phyloP scores from a whole-genome alignment of 2,329 filamentous ascomycete genomes.

The Pseudogymnoascus sp. region DNA sequence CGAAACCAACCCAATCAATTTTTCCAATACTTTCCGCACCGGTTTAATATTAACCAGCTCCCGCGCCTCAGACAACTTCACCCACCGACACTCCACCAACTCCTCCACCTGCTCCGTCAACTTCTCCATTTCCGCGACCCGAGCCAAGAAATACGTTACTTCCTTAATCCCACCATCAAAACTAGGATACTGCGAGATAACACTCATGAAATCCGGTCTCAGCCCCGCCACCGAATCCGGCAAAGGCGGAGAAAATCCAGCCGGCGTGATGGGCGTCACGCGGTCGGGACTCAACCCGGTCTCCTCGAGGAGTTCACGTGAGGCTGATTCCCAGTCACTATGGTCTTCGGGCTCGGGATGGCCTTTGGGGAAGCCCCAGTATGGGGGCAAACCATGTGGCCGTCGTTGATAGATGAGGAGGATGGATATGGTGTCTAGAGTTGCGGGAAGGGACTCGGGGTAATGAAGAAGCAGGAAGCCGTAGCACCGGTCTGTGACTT shows the following conservation, averaged over 20 bases:
- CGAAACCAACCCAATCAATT: background rate
- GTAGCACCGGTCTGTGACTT: constrained; percentile 5
- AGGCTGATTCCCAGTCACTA: constrained; percentile 2
- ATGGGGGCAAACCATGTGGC: background rate
- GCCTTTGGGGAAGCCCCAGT: constrained; percentile 1
- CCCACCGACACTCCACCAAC: constrained; percentile 4
- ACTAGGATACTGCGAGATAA: background rate
- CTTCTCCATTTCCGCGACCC: background rate
- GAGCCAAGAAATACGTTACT: background rate
- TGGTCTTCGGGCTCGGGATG: background rate
- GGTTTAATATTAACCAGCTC: background rate
- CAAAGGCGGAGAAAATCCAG: background rate
- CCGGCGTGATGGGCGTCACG: background rate
- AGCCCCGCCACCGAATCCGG: background rate
- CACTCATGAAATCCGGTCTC: background rate
- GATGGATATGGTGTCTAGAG: background rate
- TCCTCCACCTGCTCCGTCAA: background rate
- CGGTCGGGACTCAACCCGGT: background rate
- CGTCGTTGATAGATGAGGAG: background rate
- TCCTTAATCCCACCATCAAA: background rate
- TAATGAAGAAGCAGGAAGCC: background rate
- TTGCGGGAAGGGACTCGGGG: background rate
- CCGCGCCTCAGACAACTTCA: background rate
- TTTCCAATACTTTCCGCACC: background rate
- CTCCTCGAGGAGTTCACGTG: background rate